A percentile compares a stretch with the other conserved stretches of the same genome.
Conservation (phyloP, 2,329 filamentous ascomycete genomes). For the Albophoma yamanashiensis region DNA sequence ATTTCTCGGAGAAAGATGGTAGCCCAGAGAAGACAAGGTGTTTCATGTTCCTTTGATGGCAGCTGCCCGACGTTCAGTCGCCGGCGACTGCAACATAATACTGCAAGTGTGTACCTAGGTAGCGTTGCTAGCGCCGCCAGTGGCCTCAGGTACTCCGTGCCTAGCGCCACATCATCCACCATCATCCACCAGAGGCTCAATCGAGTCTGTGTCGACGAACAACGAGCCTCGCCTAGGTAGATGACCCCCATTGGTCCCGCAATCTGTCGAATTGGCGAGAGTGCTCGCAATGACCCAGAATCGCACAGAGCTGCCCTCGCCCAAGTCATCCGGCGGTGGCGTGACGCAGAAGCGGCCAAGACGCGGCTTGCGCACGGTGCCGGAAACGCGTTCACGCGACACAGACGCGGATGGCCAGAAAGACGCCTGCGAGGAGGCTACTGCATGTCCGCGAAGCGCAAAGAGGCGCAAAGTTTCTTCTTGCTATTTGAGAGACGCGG, state of each 20-base stretch:
- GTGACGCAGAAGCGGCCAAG: neutral
- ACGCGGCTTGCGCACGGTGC: neutral
- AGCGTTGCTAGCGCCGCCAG: neutral
- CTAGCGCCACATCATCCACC: neutral
- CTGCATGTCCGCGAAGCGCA: neutral
- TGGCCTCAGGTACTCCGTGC: neutral
- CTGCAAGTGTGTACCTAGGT: no score
- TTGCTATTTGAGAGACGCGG: neutral
- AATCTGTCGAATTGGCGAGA: neutral
- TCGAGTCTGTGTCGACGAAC: neutral
- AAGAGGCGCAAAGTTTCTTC: conserved; percentile 6
- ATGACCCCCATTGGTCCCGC: neutral
- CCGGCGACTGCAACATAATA: no score
- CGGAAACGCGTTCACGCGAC: neutral
- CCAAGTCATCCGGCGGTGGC: neutral
- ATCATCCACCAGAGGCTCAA: no score
- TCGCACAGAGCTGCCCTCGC: neutral
- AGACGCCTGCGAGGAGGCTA: neutral
- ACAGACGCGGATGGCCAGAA: neutral
- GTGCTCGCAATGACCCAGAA: neutral
- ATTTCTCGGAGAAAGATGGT: no score
- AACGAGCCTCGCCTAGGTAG: neutral
- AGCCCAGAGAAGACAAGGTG: no score
- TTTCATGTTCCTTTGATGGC: no score
- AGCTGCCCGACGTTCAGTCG: no score